Evolutionary conservation across 768 basidiomycete species (phyloP).

Genomic region (Boletus rubropictus): DNA sequence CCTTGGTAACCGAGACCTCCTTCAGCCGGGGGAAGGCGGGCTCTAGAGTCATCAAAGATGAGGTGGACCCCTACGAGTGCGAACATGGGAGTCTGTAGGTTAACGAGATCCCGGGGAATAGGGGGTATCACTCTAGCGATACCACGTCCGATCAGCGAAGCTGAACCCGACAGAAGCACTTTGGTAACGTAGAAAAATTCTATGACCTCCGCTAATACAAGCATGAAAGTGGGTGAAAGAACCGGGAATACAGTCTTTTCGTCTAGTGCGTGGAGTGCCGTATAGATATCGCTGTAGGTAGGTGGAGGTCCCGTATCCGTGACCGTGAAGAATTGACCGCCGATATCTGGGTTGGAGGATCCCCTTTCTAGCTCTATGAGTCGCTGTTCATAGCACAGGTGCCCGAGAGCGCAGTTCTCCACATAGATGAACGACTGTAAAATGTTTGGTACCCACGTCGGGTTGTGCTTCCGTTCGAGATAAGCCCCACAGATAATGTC

Average conservation of each 20-base stretch:
- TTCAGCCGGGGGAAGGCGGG: conserved; percentile 45
- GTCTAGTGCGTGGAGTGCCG: conserved; percentile 48
- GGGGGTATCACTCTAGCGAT: conserved; percentile 40
- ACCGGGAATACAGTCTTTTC: conserved; percentile 50
- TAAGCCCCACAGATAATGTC: conserved; percentile 64
- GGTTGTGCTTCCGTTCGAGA: conserved; percentile 53
- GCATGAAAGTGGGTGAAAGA: conserved; percentile 59
- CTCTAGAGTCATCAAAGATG: conserved; percentile 62
- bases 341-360: conserved; percentile 52
- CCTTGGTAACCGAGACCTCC: conserved; percentile 63
- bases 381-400: conserved; percentile 67
- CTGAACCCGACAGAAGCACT: conserved; percentile 32
- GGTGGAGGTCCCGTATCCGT: conserved; percentile 60
- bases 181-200: conserved; percentile 51
- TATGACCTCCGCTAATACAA: conserved; percentile 54
- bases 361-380: conserved; percentile 50
- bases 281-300: conserved; percentile 61
- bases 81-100: conserved; percentile 57
- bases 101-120: conserved; percentile 44
- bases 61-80: conserved; percentile 48
- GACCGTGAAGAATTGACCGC: conserved; percentile 64
- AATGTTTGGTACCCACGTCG: conserved; percentile 54
- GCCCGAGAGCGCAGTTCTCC: conserved; percentile 69
- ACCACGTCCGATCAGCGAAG: conserved; percentile 23
- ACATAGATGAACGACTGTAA: conserved; percentile 67